These are phyloP conservation scores for Parmales sp. DNA, from an alignment of 108 stramenopile species.

Conservation along the genomic window DNA sequence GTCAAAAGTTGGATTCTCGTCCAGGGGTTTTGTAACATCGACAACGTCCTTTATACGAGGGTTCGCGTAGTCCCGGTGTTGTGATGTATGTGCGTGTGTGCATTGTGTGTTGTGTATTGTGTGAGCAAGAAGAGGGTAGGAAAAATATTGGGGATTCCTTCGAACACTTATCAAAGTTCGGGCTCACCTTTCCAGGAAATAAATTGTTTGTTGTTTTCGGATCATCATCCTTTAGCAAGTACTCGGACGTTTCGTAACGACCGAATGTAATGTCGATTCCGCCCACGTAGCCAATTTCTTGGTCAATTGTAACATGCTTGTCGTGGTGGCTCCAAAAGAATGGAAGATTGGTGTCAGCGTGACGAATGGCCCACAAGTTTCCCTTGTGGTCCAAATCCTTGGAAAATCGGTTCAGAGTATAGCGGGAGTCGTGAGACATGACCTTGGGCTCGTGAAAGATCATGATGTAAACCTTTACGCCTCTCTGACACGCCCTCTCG, in stretches of 20 bases:
- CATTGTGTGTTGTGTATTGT: too few relatives aligned
- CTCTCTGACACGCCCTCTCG: constrained; percentile 1
- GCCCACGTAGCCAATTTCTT: constrained; percentile 20
- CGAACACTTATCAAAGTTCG: too few relatives aligned
- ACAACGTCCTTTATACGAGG: not conserved
- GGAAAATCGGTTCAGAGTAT: not conserved
- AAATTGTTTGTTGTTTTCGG: not conserved
- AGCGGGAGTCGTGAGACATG: constrained; percentile 2
- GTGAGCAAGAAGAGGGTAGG: too few relatives aligned
- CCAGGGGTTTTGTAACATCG: not conserved
- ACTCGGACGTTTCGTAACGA: constrained; percentile 11
- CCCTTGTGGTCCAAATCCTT: not conserved
- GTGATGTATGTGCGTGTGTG: too few relatives aligned
- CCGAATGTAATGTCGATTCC: constrained; percentile 23
- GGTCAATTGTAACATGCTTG: constrained; percentile 22
- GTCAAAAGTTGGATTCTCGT: not conserved
- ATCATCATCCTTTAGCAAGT: not conserved
- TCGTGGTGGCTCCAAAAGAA: constrained; percentile 23
- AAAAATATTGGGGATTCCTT: too few relatives aligned
- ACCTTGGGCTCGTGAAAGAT: constrained; percentile 7
- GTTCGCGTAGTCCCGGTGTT: not conserved
- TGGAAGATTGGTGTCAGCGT: not conserved
- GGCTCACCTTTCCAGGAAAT: not conserved
- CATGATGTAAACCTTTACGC: constrained; percentile 9
- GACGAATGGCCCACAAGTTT: not conserved